Evolutionary conservation across 805 yeast species (phyloP), one percentile per base, ranked within the genome.

Genomic region (Pichia thaimueangensis): DNA sequence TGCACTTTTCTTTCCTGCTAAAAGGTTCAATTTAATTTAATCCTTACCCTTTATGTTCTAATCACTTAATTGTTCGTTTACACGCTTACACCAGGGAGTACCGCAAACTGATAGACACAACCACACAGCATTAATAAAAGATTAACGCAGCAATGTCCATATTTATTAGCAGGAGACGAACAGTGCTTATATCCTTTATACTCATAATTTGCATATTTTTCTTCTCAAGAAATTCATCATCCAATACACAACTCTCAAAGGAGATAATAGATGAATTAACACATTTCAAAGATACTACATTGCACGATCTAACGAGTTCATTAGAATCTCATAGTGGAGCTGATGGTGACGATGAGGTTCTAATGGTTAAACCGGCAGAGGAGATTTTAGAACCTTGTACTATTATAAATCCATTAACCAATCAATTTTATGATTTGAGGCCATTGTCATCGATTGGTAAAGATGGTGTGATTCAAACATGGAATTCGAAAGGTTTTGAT

Each of bases 401-500:
- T 4, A 68, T 64, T 3, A 54, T 63, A 12, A 68, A 69, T 32
- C 71, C 73, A 1, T 47, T 60, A 13, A 68, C 70, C 2, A 64
- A 66, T 31, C 76, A 73, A 12, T 73, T 69, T 46, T 72, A 65
- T 43, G 77, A 74, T 45, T 55, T 73, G 21, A 47, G 71, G 2
- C 62, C 69, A 2, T 56, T 73, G 37, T 60, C 68, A 4, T 50
- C 60, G 13, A 19, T 52, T 22, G 57, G 59, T 1, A 42, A 50
- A 27, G 63, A 60, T 21, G 60, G 62, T 11, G 46, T 56, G 35
- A 48, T 58, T 5, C 59, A 63, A 47, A 74, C 81, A 20, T 86
- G 89, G 86, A 62, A 69, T 30, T 78, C 89, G 3, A 73, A 71
- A 47, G 94, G 94, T 0, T 73, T 71, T 58, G 93, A 82, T 49